Evolutionary conservation across 2,329 filamentous ascomycete genomes (phyloP).

Genomic region (Penicillium glabrum): DNA sequence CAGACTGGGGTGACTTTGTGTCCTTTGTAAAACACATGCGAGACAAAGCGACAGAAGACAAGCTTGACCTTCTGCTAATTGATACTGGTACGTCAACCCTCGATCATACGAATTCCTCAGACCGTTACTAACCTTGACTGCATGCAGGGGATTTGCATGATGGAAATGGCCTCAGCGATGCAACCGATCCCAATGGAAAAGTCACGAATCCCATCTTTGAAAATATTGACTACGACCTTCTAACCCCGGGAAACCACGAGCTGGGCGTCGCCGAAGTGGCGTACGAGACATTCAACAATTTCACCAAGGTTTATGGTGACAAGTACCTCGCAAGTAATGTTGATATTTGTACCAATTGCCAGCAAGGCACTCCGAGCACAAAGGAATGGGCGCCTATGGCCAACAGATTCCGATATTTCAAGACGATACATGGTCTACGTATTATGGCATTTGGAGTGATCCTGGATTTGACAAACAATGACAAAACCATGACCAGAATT

Average conservation of each 20-base stretch:
- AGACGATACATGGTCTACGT: constrained; percentile 48
- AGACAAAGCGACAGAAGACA: constrained; percentile 55
- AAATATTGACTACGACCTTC: constrained; percentile 54
- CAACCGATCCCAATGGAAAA: constrained; percentile 57
- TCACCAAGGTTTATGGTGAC: constrained; percentile 58
- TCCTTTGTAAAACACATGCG: constrained; percentile 62
- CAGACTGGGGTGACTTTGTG: constrained; percentile 67
- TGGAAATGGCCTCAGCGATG: constrained; percentile 63
- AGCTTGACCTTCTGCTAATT: constrained; percentile 48
- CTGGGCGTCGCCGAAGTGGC: constrained; percentile 63
- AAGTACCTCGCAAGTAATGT: constrained; percentile 57
- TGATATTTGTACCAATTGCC: constrained; percentile 35
- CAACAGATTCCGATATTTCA: constrained; percentile 51
- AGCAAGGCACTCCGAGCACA: constrained; percentile 18
- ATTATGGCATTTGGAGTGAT: constrained; percentile 56
- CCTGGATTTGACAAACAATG: constrained; percentile 55
- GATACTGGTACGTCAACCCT: constrained; percentile 53
- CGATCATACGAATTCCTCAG: neutral
- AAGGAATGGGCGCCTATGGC: constrained; percentile 46
- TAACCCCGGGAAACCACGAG: constrained; percentile 64
- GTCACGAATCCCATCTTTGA: constrained; percentile 55
- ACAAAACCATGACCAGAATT: constrained; percentile 31
- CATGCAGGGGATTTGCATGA: constrained; percentile 61
- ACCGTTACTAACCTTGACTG: constrained; percentile 6
- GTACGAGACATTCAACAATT: constrained; percentile 61